Percentiles rank a stretch among this genome's conserved stretches.
Evolutionary conservation across 2,329 filamentous ascomycete genomes (phyloP).

Genomic region (Chaetothyriales sp.): DNA sequence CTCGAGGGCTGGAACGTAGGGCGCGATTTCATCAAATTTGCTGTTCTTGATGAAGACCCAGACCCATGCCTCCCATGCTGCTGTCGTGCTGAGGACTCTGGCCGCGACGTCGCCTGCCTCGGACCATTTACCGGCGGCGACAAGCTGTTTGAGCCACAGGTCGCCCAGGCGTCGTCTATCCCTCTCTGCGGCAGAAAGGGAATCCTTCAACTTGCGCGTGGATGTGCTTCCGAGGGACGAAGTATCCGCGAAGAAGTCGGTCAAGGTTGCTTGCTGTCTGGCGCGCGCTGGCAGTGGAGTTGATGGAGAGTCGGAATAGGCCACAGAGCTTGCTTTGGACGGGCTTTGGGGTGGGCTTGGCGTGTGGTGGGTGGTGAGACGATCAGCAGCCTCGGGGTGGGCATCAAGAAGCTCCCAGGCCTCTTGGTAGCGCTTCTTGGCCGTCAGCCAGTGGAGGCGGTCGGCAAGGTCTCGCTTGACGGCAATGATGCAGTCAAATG

Average conservation of each 20-base stretch:
- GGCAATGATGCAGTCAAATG: constrained; percentile 89
- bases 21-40: constrained; percentile 79
- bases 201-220: constrained; percentile 6
- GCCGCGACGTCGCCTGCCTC: constrained; percentile 68
- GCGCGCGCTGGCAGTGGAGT: constrained; percentile 20
- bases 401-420: constrained; percentile 84
- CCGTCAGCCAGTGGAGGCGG: constrained; percentile 72
- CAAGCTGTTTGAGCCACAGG: constrained; percentile 78
- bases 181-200: constrained; percentile 56
- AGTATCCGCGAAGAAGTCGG: constrained; percentile 62
- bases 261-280: constrained; percentile 33
- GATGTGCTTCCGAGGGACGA: constrained; percentile 49
- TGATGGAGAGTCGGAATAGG: constrained; percentile 19
- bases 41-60: constrained; percentile 78
- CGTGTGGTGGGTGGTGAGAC: constrained; percentile 23
- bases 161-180: constrained; percentile 89
- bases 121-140: constrained; percentile 60
- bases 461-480: constrained; percentile 77
- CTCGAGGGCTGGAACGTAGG: constrained; percentile 65
- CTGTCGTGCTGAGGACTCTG: constrained; percentile 64
- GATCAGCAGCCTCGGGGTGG: constrained; percentile 56
- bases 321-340: constrained; percentile 17
- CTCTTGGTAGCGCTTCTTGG: constrained; percentile 65
- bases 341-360: constrained; percentile 31
- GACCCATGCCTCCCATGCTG: constrained; percentile 90